phyloP scores from a whole-genome alignment of 352 stramenopile species.

The Phytophthora cactorum region DNA sequence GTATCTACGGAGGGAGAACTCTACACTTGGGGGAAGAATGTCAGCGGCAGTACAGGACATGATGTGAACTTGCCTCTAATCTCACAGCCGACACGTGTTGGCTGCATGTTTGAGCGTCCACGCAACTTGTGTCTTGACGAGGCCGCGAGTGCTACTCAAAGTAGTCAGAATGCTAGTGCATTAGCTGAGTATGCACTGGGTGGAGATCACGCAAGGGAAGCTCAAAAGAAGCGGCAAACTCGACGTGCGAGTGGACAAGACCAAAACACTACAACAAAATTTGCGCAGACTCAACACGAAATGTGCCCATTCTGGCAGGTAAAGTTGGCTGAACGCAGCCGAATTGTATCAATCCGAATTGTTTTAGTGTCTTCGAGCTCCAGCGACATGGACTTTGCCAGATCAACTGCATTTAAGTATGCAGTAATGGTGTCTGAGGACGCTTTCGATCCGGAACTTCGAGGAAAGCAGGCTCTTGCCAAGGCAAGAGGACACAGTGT shows the following conservation, averaged over 20 bases:
- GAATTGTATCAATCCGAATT: conserved; percentile 52
- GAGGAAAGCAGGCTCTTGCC: conserved; percentile 66
- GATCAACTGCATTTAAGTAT: conserved; percentile 41
- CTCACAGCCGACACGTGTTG: conserved; percentile 50
- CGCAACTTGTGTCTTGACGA: conserved; percentile 54
- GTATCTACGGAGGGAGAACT: conserved; percentile 71
- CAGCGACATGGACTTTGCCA: neutral
- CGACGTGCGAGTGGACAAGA: conserved; percentile 13
- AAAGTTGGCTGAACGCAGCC: conserved; percentile 37
- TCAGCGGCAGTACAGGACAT: conserved; percentile 69
- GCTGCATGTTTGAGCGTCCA: conserved; percentile 66
- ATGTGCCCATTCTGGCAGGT: conserved; percentile 83
- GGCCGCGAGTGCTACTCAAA: conserved; percentile 47
- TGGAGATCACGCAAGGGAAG: conserved; percentile 26
- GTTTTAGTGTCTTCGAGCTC: conserved; percentile 25
- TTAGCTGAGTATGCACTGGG: conserved; percentile 51
- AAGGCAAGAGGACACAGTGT: conserved; percentile 61
- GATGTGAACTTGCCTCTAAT: conserved; percentile 41
- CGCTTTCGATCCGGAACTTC: conserved; percentile 65
- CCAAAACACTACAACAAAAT: conserved; percentile 22
- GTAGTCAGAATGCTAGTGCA: conserved; percentile 70
- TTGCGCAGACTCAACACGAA: conserved; percentile 75
- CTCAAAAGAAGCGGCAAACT: conserved; percentile 7
- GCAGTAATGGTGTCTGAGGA: conserved; percentile 58
- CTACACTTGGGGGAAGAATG: conserved; percentile 81